A percentile compares a stretch with the other conserved stretches of the same genome.
Evolutionary conservation across 306 rosid species (phyloP).

Genomic region (Lupinus albus): DNA sequence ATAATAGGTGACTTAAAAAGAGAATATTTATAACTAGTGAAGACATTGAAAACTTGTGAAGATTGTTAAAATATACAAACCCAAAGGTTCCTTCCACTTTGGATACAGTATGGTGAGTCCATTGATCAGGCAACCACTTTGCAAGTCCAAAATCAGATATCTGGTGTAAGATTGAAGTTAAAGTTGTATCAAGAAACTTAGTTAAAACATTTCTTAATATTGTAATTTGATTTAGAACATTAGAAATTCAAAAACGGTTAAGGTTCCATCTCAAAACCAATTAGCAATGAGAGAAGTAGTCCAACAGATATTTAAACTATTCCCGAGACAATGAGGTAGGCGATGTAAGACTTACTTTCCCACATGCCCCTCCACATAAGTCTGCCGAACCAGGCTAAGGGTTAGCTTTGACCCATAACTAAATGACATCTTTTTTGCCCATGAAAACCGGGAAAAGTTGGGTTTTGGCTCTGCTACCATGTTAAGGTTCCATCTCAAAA

Average conservation of each 20-base stretch:
- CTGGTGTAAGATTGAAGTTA: conserved; percentile 54
- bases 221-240: conserved; percentile 23
- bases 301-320: too few relatives aligned
- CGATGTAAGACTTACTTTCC: too few relatives aligned
- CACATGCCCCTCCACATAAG: too few relatives aligned
- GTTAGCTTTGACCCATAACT: too few relatives aligned
- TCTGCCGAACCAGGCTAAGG: too few relatives aligned
- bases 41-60: conserved; percentile 11
- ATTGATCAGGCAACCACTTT: conserved; percentile 96
- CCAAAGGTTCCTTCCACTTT: conserved; percentile 98
- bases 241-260: conserved; percentile 16
- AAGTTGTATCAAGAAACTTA: conserved; percentile 7
- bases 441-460: too few relatives aligned
- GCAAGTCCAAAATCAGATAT: conserved; percentile 96
- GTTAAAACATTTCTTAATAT: conserved; percentile 24
- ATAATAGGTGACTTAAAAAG: conserved; percentile 17
- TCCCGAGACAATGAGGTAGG: too few relatives aligned
- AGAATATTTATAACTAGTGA: neutral
- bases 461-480: too few relatives aligned
- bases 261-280: too few relatives aligned
- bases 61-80: conserved; percentile 54
- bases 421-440: too few relatives aligned
- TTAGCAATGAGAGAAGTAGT: too few relatives aligned
- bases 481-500: too few relatives aligned
- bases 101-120: conserved; percentile 92